Base-by-base conservation (phyloP, 441 rosid species). In the Brassica hybrid region DNA sequence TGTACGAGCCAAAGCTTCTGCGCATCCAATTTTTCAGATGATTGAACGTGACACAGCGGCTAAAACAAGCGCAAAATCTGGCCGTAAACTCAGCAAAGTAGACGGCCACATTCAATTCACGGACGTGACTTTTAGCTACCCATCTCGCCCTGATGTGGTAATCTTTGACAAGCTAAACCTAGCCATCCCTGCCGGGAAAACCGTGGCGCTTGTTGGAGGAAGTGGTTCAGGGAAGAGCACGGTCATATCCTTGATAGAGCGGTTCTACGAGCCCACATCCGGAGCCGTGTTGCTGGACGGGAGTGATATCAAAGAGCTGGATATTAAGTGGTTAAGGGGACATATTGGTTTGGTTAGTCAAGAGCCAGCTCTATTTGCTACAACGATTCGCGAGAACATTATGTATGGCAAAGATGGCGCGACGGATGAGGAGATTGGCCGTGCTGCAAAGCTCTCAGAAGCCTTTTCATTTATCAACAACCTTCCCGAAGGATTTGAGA, bases 201-300 rank as follows among this genome's bases (percentile, higher is more conserved):
- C 89, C 23, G 89, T 91, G 64, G 99, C 99, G n/a, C 91, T 94
- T 62, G 99, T 94, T 14, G 99, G 99, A 16, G 96, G 93, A 81
- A 94, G 99, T 38, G 99, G 99, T 9, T 93, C 96, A 0, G 98
- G 99, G 25, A 94, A 93, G 84, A 94, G 99, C 83, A 94, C 99
- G 0, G 86, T 90, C 27, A 80, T 94, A 71, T 94, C 99, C 18
- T 83, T 94, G 85, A 93, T 94, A 5, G 98, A 93, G 63, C 86
- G 98, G 23, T 94, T 94, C 84, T 94, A 94, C 32, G 94, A 94
- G 81, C 99, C 99, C n/a, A 69, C 71, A 2, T 74, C 87, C 0
- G 98, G 99, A 59, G 83, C 83, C 27, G 81, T 94, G 52, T 67
- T 88, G 66, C 71, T 93, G 5, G 99, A 94, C 68, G 89, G 97